Evolutionary conservation across 495 filamentous ascomycete genomes (phyloP), one percentile per base, ranked within the genome.

Genomic region (Penicillium crystallinum): DNA sequence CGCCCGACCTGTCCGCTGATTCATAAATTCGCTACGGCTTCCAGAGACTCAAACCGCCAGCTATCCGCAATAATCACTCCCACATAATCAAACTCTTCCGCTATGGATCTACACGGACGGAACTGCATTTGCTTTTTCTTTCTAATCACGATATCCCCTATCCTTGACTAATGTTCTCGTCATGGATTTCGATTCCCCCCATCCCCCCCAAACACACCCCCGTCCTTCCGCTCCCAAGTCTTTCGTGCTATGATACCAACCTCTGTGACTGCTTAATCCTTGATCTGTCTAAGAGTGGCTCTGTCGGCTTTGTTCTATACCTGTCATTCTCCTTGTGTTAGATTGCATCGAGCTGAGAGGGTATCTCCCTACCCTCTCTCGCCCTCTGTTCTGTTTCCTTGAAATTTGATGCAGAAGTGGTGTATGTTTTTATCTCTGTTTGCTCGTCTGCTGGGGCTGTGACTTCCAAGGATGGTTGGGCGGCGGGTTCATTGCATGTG

Each of bases 191-290:
- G 33, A 30, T 37, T 52, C 49, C 51, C 34, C n/a, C 19, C 46
- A n/a, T 17, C 47, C 38, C 25, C 51, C 23, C 23, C 23, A 27
- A 53, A 40, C 37, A 40, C 38, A 17, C 5, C 40, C n/a, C 15
- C 40, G 18, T 48, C 30, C 25, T 43, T 55, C 63, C 63, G 57
- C 52, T 58, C 55, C 57, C 55, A 65, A 65, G 58, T 70, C 56
- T 68, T 67, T 63, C 62, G 63, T 64, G 48, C 65, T 56, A 71
- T 74, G 71, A 74, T 74, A 74, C 71, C 71, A 74, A 53, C 52
- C 54, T 66, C 57, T 61, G 59, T 59, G 65, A 61, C 66, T 61
- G 65, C 7, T 62, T 64, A 59, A 65, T 58, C 55, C n/a, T 48
- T 56, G 53, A 40, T 48, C 64, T 64, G 64, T 64, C 58, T 56